Evolutionary conservation across 2,329 filamentous ascomycete species (phyloP), one percentile per base, ranked within the genome.

Genomic region (Decorospora gaudefroyi): DNA sequence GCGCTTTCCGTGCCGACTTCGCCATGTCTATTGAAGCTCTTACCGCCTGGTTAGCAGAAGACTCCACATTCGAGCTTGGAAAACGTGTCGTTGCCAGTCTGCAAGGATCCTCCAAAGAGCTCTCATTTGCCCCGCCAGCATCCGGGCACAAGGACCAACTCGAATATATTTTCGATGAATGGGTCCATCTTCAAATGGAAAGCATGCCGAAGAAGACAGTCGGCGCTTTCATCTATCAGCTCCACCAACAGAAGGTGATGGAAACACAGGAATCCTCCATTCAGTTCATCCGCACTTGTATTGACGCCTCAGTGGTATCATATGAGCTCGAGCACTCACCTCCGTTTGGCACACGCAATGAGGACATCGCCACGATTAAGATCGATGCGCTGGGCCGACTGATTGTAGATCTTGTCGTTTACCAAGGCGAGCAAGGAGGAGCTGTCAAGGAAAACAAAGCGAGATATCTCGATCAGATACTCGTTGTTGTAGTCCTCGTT

Each of bases 91-190:
- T 91, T 66, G 75, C 77, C 47, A 85, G 82, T 55, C 68, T 87
- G 36, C 79, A 82, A 53, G 73, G 80, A 27, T 68, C 89, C 75
- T 72, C 80, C 74, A 67, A 75, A 36, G 76, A 78, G 53, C 69
- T 54, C 10, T 49, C 78, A 41, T 70, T 78, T 38, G 82, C 79
- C 15, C 81, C 85, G 43, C 78, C 82, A 35, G 72, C 76, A 11
- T 69, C 74, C 26, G 77, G 81, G 21, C 85, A 85, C 56, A 83
- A 85, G 51, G 89, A 95, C 50, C 90, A 96, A 68, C 83, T 95
- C 72, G 90, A 95, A 59, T 97, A 99, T 65, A 80, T 96, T 13
- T 96, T 99, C 62, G 90, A 92, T 29, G 93, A 99, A 73, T 99
- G 93, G 93, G 82, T 92, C 18, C 84, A 86, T 47, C 80, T 96